phyloP scores from a whole-genome alignment of 306 rosid genomes.

The Sicyos edulis region DNA sequence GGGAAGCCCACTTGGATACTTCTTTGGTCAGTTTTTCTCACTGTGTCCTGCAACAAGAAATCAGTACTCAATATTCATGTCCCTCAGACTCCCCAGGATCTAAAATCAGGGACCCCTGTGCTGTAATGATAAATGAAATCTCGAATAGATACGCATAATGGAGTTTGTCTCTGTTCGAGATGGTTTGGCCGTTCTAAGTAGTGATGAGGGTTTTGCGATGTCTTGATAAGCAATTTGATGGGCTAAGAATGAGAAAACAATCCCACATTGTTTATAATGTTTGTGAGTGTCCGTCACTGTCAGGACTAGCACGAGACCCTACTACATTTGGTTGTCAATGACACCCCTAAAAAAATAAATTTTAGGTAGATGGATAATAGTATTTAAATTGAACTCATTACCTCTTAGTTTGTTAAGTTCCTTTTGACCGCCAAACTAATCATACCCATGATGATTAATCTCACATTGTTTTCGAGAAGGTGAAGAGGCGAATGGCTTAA shows the following conservation, averaged over 20 bases:
- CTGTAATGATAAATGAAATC: not conserved
- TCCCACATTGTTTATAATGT: not conserved
- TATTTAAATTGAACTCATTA: no score
- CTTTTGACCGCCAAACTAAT: no score
- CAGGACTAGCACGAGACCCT: no score
- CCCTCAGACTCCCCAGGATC: not conserved
- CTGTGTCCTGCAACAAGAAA: slow-evolving; percentile 46
- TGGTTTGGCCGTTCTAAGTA: not conserved
- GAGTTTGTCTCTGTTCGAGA: not conserved
- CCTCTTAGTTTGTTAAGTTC: no score
- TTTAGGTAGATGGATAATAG: no score
- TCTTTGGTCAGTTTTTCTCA: slow-evolving; percentile 43
- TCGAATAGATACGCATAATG: not conserved
- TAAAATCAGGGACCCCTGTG: not conserved
- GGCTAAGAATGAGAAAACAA: not conserved
- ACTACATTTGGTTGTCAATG: no score
- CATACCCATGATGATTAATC: no score
- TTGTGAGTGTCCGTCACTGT: no score
- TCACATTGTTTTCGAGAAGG: not conserved
- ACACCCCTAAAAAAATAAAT: no score
- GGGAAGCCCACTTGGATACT: slow-evolving; percentile 64
- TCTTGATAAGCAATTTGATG: not conserved
- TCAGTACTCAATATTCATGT: not conserved
- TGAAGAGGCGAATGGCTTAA: not conserved
- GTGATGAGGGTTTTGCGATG: not conserved